Evolutionary conservation across 371 early-diverging fungal species (phyloP).

Genomic region (Rhizopus delemar): DNA sequence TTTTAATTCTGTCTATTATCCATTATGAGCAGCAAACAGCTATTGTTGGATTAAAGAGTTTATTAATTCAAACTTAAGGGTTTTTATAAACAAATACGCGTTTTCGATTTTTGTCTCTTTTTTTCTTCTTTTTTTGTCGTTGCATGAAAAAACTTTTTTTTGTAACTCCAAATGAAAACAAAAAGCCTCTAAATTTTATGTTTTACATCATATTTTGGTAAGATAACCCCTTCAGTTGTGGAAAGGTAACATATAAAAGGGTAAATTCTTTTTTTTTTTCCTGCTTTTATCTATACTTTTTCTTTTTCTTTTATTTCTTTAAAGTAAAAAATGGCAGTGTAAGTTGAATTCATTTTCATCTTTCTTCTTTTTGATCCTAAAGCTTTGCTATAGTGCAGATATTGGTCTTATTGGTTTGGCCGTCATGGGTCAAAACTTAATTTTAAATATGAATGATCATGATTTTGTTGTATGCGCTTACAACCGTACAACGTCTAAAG

Average conservation of each 20-base stretch:
- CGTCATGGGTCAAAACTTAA: conserved; percentile 99
- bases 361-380: neutral
- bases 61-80: conserved; percentile 16
- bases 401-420: conserved; percentile 99
- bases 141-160: neutral
- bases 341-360: neutral
- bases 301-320: neutral
- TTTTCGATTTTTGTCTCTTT: neutral
- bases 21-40: conserved; percentile 13
- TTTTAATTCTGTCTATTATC: conserved; percentile 18
- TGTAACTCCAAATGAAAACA: no score
- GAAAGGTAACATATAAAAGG: neutral
- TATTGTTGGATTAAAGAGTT: conserved; percentile 27
- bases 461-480: conserved; percentile 92
- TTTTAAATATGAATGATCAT: conserved; percentile 98
- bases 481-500: conserved; percentile 97
- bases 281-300: neutral
- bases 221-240: neutral
- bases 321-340: neutral
- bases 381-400: conserved; percentile 75
- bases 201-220: neutral
- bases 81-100: neutral
- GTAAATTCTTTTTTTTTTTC: no score
- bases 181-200: neutral
- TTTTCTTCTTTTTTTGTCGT: neutral